phyloP scores from a whole-genome alignment of 179 eudicot genomes.

The Spinacia oleracea region DNA sequence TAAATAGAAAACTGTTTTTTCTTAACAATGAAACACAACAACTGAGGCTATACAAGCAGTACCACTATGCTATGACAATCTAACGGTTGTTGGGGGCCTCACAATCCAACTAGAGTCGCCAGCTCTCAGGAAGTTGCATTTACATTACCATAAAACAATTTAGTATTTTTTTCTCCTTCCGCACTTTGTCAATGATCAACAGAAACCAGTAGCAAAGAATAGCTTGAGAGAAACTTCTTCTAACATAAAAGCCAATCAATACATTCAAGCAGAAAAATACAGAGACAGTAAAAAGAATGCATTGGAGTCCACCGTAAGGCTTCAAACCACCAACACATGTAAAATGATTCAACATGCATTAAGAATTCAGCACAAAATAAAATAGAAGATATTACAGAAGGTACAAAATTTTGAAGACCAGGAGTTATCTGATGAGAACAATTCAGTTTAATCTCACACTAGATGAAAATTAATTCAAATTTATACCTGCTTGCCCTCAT shows the following conservation, averaged over 20 bases:
- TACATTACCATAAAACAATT: background rate
- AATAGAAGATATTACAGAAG: background rate
- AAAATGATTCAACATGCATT: background rate
- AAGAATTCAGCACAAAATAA: background rate
- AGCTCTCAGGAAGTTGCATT: background rate
- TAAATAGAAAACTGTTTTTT: background rate
- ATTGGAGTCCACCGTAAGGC: background rate
- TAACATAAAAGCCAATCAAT: background rate
- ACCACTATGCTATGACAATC: background rate
- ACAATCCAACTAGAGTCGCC: background rate
- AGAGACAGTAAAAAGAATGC: background rate
- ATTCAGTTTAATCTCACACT: background rate
- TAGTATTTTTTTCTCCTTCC: background rate
- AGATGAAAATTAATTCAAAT: background rate
- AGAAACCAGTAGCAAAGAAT: background rate
- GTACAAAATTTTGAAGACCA: background rate
- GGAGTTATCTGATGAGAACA: background rate
- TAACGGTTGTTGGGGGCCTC: background rate
- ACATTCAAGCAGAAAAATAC: background rate
- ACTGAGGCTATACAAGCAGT: background rate
- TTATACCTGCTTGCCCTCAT: slow-evolving; percentile 39
- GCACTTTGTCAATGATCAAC: background rate
- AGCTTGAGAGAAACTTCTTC: background rate
- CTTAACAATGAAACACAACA: background rate
- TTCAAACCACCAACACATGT: background rate